Percentiles rank a stretch among this genome's conserved stretches.
These are phyloP conservation scores for Nectriaceae sp. DNA, from an alignment of 2,329 filamentous ascomycete genomes.

Conservation along the genomic window DNA sequence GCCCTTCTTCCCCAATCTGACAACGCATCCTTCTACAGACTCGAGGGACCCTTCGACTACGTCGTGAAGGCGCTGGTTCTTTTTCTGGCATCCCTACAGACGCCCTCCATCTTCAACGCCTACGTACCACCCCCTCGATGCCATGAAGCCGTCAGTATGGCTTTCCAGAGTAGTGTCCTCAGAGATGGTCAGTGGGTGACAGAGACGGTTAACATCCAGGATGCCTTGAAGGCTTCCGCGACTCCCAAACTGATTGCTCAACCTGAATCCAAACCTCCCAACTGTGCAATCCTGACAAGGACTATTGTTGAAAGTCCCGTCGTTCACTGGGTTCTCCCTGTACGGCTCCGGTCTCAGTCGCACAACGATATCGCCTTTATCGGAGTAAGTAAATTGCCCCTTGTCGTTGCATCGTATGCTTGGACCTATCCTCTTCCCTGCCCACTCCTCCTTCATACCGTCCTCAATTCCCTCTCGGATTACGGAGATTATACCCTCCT, in stretches of 20 bases:
- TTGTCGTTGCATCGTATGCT: neutral
- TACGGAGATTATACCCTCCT: no score
- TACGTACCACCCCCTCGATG: constrained; percentile 9
- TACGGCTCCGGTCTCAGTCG: constrained; percentile 68
- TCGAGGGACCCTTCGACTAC: constrained; percentile 3
- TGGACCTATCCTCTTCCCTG: neutral
- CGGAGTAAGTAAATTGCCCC: constrained; percentile 56
- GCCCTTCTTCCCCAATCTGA: constrained; percentile 3
- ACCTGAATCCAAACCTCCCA: constrained; percentile 44
- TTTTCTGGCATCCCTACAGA: neutral
- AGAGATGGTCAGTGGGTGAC: constrained; percentile 59
- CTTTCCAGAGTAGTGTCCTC: constrained; percentile 57
- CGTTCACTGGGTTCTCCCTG: constrained; percentile 76
- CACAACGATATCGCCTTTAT: constrained; percentile 86
- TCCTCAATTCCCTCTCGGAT: no score
- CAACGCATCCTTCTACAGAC: neutral
- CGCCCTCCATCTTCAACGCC: neutral
- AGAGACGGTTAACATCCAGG: constrained; percentile 49
- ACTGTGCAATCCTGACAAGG: constrained; percentile 73
- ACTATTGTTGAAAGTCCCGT: constrained; percentile 78
- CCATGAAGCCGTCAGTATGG: constrained; percentile 34
- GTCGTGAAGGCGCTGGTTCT: neutral
- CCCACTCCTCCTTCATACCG: neutral
- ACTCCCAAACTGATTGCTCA: constrained; percentile 32
- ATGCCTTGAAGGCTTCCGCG: constrained; percentile 42